Evolutionary conservation across 257 asterid genomes (phyloP).

Genomic region (Solanum pennellii): DNA sequence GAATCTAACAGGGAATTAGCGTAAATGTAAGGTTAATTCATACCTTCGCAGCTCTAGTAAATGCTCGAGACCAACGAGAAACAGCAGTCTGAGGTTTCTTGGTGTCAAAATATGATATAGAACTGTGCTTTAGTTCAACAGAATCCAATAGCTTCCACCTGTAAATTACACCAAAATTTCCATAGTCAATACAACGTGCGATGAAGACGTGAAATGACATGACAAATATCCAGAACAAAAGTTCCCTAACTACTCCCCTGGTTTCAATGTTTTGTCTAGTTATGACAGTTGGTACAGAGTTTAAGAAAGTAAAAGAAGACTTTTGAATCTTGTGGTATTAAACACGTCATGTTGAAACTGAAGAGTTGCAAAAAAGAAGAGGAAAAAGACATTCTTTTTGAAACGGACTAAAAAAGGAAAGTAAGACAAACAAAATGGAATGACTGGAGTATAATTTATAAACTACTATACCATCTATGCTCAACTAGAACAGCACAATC

Average conservation of each 20-base stretch:
- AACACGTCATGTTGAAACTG: background rate
- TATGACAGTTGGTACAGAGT: background rate
- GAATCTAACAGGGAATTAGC: background rate
- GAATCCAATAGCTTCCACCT: slow-evolving; percentile 93
- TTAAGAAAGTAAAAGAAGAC: background rate
- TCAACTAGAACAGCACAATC: slow-evolving; percentile 84
- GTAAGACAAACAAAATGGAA: background rate
- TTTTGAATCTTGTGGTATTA: background rate
- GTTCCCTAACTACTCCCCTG: background rate
- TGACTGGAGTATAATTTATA: background rate
- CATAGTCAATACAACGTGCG: background rate
- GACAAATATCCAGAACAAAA: background rate
- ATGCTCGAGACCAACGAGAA: slow-evolving; percentile 82
- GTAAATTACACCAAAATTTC: background rate
- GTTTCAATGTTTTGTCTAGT: background rate
- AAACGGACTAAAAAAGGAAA: background rate
- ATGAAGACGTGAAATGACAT: background rate
- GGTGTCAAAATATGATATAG: slow-evolving; percentile 62
- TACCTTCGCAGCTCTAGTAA: slow-evolving; percentile 71
- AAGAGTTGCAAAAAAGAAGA: fast-evolving
- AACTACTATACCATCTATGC: slow-evolving; percentile 54
- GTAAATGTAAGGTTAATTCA: background rate
- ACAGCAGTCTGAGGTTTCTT: slow-evolving; percentile 65
- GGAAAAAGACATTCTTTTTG: fast-evolving
- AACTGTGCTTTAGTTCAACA: slow-evolving; percentile 59